Evolutionary conservation across 805 yeast species (phyloP), one percentile per base, ranked within the genome.

Genomic region (Barnettozyma sp.): DNA sequence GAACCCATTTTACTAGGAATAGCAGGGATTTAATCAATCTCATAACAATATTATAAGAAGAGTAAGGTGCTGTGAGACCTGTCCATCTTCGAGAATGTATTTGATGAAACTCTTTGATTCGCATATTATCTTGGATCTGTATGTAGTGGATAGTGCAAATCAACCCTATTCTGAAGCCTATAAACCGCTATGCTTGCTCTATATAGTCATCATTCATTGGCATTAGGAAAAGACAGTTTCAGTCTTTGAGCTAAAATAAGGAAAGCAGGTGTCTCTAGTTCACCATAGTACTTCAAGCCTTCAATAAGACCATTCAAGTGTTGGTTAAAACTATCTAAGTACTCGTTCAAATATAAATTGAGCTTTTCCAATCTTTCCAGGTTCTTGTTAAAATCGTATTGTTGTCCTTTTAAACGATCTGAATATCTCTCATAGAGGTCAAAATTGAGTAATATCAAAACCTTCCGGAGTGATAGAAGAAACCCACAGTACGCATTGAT

Each of bases 381-480:
- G 14, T 72, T 68, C 52, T 66, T 59, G 11, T 44, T 49, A 12
- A 48, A 49, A 49, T 66, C 71, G 46, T 60, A 70, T 6, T 46
- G 50, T 25, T 65, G 62, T 27, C 60, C 65, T 22, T 46, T 52
- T 41, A 63, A 60, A 48, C 65, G 68, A 10, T 56, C 54, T n/a
- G 46, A 54, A 25, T 65, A 58, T 35, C 52, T 52, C 18, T 43
- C 43, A 36, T 49, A 70, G 13, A 81, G 59, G 22, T 69, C 66
- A 26, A 55, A 60, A 45, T 71, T 70, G 44, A 77, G 56, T 36
- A 70, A 41, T 21, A 78, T 66, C 40, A 78, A 55, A 5, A 73
- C 67, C 48, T 72, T 73, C 44, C 80, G 66, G 42, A 76, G 55
- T n/a, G 78, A 62, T 50, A 59, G 53, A 35, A 75, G 48, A 41